A percentile compares a stretch with the other conserved stretches of the same genome.
Evolutionary conservation across 306 rosid species (phyloP).

Genomic region (Nissolia schottii): DNA sequence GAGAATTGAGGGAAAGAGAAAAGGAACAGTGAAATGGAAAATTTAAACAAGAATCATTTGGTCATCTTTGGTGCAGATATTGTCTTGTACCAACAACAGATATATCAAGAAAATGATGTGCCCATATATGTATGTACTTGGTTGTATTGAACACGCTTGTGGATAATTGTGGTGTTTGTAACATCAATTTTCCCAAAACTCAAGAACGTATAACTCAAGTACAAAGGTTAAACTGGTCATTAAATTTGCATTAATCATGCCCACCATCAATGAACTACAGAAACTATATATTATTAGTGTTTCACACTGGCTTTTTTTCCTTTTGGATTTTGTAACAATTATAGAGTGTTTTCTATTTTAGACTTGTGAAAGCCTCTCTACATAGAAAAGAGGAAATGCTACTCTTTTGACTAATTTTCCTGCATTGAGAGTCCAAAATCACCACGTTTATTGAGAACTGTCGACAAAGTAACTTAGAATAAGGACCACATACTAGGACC

Average conservation of each 20-base stretch:
- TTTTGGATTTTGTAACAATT: background rate
- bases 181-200: background rate
- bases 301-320: background rate
- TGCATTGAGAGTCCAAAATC: conserved; percentile 16
- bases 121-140: background rate
- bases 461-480: background rate
- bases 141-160: background rate
- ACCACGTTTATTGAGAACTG: conserved; percentile 10
- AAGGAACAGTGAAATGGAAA: conserved; percentile 6
- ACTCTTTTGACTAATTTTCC: background rate
- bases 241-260: background rate
- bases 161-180: background rate
- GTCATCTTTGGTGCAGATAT: background rate
- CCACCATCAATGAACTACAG: background rate
- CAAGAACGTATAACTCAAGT: background rate
- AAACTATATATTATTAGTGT: background rate
- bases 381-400: background rate
- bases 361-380: background rate
- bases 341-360: too few relatives aligned
- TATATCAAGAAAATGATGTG: background rate
- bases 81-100: background rate
- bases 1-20: background rate
- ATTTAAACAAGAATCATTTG: background rate
- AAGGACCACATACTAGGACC: conserved; percentile 11
- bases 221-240: background rate